Base-by-base conservation (phyloP, 306 rosid genomes). In the Luffa aegyptiaca region DNA sequence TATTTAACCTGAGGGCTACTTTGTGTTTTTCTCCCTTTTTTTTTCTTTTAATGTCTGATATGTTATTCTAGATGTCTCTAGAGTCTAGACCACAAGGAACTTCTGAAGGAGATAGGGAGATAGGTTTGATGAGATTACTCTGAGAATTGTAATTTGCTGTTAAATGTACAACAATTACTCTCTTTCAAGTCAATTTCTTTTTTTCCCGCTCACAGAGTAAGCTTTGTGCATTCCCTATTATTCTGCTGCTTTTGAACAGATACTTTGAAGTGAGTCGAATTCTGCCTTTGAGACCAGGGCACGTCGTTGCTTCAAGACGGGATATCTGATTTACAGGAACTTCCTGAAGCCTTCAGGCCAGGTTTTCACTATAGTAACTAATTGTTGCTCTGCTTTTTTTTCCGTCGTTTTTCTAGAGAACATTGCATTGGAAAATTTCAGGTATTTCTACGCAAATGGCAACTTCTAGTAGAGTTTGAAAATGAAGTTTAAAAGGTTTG, bases 171-270 rank as follows among this genome's bases (percentile, higher is more conserved):
- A 52, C 62, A 74, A 52, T 26, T 51, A 55, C 21, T 48, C 59
- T 68, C 16, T 7, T 12, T 49, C 35, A 18, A 52, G 63, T 75
- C 26, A 5, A 36, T 53, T 75, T 75, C 48, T 17, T 4, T 52
- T 7, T 52, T 49, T 73, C 12, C 61, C 7, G 26, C 52, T 69
- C 53, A 69, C 75, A 10, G 53, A 18, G 16, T 69, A 42, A 48
- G 59, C 78, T 51, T 35, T 53, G 64, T 52, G 45, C 45, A 36
- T 53, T 14, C 45, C 31, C 78, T 31, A 12, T 52, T 52, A 51
- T 53, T 52, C 45, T 75, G 63, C 45, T 75, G 63, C 64, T 75
- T 51, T 51, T 74, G 78, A 74, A 74, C 78, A 31, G 78, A 51
- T 74, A 9, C 48, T 9, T 17, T 0, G 44, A 75, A 74, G 57